Conservation (phyloP, 495 filamentous ascomycete genomes). For the Alectoria sarmentosa region DNA sequence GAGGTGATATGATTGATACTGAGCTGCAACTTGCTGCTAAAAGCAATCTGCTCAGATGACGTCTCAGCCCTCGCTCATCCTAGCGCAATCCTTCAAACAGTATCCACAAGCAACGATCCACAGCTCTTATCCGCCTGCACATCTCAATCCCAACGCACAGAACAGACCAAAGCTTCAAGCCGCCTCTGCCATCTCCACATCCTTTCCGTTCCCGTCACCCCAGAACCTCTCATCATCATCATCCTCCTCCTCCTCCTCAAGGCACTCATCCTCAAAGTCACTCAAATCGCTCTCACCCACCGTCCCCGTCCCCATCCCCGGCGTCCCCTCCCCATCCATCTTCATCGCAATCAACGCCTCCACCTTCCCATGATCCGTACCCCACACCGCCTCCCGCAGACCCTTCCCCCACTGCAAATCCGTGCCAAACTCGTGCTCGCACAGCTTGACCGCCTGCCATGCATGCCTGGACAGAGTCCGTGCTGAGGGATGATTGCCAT, state of each 20-base stretch:
- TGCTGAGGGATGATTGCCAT: neutral
- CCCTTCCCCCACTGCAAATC: neutral
- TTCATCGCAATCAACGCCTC: neutral
- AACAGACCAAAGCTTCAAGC: neutral
- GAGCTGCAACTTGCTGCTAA: neutral
- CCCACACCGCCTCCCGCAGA: neutral
- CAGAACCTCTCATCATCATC: neutral
- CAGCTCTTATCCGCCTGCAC: neutral
- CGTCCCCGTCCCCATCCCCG: neutral
- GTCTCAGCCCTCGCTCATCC: neutral
- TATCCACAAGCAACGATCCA: neutral
- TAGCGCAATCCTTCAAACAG: neutral
- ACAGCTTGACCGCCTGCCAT: neutral
- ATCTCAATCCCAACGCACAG: neutral
- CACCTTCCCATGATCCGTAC: neutral
- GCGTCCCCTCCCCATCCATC: neutral
- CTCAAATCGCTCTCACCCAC: conserved; percentile 5
- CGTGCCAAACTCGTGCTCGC: conserved; percentile 1
- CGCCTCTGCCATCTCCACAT: conserved; percentile 1
- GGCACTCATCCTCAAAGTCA: neutral
- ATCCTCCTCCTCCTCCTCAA: neutral
- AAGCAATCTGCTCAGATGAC: neutral
- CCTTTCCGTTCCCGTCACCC: neutral
- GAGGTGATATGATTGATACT: neutral
- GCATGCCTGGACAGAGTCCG: neutral